A percentile compares a stretch with the other conserved stretches of the same genome.
These are phyloP conservation scores for Sistotremastrum niveocremeum DNA, from an alignment of 768 basidiomycete genomes.

Conservation along the genomic window DNA sequence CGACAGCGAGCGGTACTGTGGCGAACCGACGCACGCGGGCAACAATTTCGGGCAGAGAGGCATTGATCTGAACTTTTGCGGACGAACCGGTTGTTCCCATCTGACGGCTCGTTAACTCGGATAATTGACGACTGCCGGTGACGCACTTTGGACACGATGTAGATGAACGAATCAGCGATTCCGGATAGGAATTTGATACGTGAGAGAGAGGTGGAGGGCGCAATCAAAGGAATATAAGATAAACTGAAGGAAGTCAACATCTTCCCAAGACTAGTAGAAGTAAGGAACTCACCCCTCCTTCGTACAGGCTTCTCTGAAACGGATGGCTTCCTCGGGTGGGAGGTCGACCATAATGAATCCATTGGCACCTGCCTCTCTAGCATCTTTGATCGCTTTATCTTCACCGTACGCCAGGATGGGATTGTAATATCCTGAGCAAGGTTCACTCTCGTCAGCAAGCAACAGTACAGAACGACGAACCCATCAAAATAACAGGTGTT, in stretches of 20 bases:
- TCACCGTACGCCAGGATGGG: constrained; percentile 92
- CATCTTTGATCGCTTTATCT: constrained; percentile 85
- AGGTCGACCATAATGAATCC: constrained; percentile 97
- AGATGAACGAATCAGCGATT: constrained; percentile 96
- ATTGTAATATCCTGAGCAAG: constrained; percentile 81
- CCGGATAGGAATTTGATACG: constrained; percentile 84
- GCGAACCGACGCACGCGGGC: constrained; percentile 69
- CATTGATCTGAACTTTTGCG: constrained; percentile 54
- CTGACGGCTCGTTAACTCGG: constrained; percentile 21
- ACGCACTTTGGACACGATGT: constrained; percentile 88
- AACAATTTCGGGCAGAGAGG: constrained; percentile 70
- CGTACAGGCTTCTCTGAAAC: constrained; percentile 80
- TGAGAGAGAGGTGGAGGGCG: constrained; percentile 78
- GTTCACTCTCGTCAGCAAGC: constrained; percentile 3
- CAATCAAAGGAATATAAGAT: constrained; percentile 90
- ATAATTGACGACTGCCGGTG: background rate
- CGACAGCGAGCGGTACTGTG: constrained; percentile 79
- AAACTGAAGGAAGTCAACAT: constrained; percentile 33
- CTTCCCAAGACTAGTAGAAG: background rate
- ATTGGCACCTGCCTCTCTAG: constrained; percentile 81
- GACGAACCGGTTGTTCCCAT: constrained; percentile 99
- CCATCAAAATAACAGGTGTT: constrained; percentile 87
- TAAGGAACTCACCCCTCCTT: constrained; percentile 51
- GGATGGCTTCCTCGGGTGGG: constrained; percentile 90
- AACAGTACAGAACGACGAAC: constrained; percentile 24